Percentiles rank a stretch among this genome's conserved stretches.
phyloP scores from a whole-genome alignment of 768 basidiomycete species.

The Mycena amicta region DNA sequence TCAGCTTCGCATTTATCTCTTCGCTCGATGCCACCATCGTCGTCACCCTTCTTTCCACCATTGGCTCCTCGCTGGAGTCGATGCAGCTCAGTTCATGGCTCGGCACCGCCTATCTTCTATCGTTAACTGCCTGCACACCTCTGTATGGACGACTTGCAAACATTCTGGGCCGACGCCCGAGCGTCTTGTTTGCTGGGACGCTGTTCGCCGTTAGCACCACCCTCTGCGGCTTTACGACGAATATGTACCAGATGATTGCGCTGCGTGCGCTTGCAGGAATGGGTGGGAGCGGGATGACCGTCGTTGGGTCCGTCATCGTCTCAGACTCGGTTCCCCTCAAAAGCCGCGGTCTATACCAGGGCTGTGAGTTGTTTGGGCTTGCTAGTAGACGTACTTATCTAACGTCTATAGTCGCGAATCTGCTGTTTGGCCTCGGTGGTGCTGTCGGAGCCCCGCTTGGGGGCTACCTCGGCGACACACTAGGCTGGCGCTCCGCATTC shows the following conservation, averaged over 20 bases:
- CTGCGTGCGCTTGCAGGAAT: conserved; percentile 66
- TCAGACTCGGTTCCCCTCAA: conserved; percentile 69
- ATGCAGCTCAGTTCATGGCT: conserved; percentile 62
- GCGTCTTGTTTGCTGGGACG: conserved; percentile 58
- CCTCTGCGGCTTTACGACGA: conserved; percentile 57
- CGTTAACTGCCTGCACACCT: conserved; percentile 71
- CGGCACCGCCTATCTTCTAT: conserved; percentile 66
- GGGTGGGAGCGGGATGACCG: conserved; percentile 58
- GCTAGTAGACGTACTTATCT: too few relatives aligned
- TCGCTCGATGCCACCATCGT: conserved; percentile 52
- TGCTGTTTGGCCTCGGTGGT: conserved; percentile 61
- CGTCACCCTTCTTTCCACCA: conserved; percentile 62
- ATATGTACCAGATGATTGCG: conserved; percentile 41
- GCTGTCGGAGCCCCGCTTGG: conserved; percentile 59
- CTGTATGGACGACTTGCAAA: conserved; percentile 64
- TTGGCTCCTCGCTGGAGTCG: conserved; percentile 60
- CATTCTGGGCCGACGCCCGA: conserved; percentile 58
- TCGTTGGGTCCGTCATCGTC: conserved; percentile 60
- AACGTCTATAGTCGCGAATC: conserved; percentile 17
- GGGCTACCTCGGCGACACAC: conserved; percentile 59
- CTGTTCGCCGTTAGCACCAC: conserved; percentile 68
- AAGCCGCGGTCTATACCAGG: conserved; percentile 68
- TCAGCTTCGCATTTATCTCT: conserved; percentile 13
- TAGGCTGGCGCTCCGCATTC: conserved; percentile 70
- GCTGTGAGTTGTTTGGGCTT: conserved; percentile 27